Evolutionary conservation across 805 yeast species (phyloP).

Genomic region (Isabelozyma rhagii): DNA sequence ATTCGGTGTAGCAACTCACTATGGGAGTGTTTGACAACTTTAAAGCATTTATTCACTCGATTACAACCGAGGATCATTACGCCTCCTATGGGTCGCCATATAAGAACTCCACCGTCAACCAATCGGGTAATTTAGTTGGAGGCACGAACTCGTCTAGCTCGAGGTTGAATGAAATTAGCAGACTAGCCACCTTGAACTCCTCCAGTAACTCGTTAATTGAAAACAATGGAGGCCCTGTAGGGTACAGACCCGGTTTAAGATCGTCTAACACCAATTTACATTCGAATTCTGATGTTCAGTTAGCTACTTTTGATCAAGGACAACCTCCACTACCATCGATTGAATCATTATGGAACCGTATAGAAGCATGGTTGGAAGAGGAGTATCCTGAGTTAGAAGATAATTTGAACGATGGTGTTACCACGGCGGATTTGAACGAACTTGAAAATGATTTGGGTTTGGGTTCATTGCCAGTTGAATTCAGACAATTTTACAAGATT

Average conservation of each 20-base stretch:
- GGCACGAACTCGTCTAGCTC: slow-evolving; percentile 23
- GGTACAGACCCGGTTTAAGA: slow-evolving; percentile 42
- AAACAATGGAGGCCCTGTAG: slow-evolving; percentile 15
- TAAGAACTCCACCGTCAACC: slow-evolving; percentile 17
- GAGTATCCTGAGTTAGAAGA: slow-evolving; percentile 47
- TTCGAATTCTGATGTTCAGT: slow-evolving; percentile 39
- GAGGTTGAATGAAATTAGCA: slow-evolving; percentile 35
- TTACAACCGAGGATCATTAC: slow-evolving; percentile 58
- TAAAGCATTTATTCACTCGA: slow-evolving; percentile 43
- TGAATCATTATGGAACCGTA: slow-evolving; percentile 42
- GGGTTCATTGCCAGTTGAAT: slow-evolving; percentile 41
- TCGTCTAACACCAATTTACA: slow-evolving; percentile 36
- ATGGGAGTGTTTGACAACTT: slow-evolving; percentile 39
- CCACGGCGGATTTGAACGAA: slow-evolving; percentile 45
- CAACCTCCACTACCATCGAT: slow-evolving; percentile 48
- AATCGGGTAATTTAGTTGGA: slow-evolving; percentile 7
- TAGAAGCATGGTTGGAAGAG: slow-evolving; percentile 41
- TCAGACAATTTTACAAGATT: slow-evolving; percentile 42
- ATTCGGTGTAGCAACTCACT: too few relatives aligned
- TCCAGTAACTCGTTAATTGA: slow-evolving; percentile 27
- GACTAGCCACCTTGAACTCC: slow-evolving; percentile 18
- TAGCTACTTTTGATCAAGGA: slow-evolving; percentile 46
- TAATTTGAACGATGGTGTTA: slow-evolving; percentile 40
- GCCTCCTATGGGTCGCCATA: slow-evolving; percentile 48
- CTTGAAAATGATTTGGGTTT: slow-evolving; percentile 42